Evolutionary conservation across 495 filamentous ascomycete genomes (phyloP), one percentile per base, ranked within the genome.

Genomic region (Penicillium arizonense): DNA sequence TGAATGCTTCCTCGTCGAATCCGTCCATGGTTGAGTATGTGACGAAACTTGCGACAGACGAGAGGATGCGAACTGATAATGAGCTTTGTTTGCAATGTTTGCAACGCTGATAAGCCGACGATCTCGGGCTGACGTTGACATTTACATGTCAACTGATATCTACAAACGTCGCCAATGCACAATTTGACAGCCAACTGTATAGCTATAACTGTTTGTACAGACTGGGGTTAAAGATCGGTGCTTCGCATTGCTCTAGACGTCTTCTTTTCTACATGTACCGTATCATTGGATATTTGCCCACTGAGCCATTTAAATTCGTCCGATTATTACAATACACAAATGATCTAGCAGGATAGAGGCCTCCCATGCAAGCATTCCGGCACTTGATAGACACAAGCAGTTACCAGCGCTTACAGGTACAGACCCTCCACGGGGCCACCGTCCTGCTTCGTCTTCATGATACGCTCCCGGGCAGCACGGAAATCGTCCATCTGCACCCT

Each of bases 401-500:
- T 36, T 40, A 36, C 34, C 47, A 48, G 44, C 47, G 41, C 53
- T 65, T 97, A 98, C 88, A 98, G 85, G 76, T 98, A 98, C 83
- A 98, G 74, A 55, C 94, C 94, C 78, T 99, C 95, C 39, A 74
- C 67, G 5, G 95, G 95, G 70, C 96, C 95, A 57, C 93, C 91
- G 75, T 99, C 94, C 64, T 85, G 94, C 85, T 99, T 99, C 13
- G 95, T 99, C 80, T 96, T 96, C 73, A 99, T 78, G 50, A 99
- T 96, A 47, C 91, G 83, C 70, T 99, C 94, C 56, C 94, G 81
- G 52, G 94, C 94, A 21, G 87, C 76, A 55, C 95, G 81, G 78
- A 99, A 97, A 73, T 99, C 94, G 24, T 91, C 89, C 95, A 99
- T 99, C 75, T 96, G 90, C 47, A 99, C 94, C 61, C 93, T 84